Conservation (phyloP, 139 green algal species). For the Chlorella sp. region DNA sequence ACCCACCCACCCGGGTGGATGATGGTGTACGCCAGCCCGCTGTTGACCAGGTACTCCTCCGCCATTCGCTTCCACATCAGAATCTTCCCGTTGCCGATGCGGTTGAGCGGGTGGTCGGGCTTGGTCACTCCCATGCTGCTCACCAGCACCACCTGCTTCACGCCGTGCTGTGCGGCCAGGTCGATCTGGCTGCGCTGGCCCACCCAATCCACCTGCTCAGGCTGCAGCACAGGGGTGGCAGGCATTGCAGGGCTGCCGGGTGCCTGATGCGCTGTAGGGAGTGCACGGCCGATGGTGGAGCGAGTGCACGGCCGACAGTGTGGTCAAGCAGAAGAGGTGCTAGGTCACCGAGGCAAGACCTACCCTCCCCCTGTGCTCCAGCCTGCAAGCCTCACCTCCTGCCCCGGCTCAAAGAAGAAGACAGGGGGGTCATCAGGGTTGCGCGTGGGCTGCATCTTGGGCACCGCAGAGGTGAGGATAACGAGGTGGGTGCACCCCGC, state of each 20-base stretch:
- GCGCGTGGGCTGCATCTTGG: conserved; percentile 33
- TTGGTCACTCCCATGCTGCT: conserved; percentile 41
- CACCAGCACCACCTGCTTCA: conserved; percentile 62
- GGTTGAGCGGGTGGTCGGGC: conserved; percentile 44
- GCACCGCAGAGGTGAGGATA: conserved; percentile 23
- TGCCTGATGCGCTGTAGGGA: too few relatives aligned
- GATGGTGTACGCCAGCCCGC: conserved; percentile 43
- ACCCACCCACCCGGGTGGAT: conserved; percentile 36
- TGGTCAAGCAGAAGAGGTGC: too few relatives aligned
- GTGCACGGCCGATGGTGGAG: too few relatives aligned
- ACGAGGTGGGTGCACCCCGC: background rate
- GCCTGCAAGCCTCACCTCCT: background rate
- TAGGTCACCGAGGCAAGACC: too few relatives aligned
- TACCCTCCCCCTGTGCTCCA: too few relatives aligned
- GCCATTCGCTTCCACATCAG: conserved; percentile 51
- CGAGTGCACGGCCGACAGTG: too few relatives aligned
- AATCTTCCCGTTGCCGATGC: conserved; percentile 47
- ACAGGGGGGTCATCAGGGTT: conserved; percentile 44
- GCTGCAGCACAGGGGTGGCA: background rate
- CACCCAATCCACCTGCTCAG: conserved; percentile 13
- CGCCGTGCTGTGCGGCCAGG: conserved; percentile 22
- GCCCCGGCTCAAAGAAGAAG: conserved; percentile 48
- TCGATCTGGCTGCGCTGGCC: conserved; percentile 55
- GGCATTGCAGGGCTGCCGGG: too few relatives aligned
- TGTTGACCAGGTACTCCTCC: conserved; percentile 41